Evolutionary conservation across 2,329 filamentous ascomycete species (phyloP), one percentile per base, ranked within the genome.

Genomic region (Fusarium kyushuense): DNA sequence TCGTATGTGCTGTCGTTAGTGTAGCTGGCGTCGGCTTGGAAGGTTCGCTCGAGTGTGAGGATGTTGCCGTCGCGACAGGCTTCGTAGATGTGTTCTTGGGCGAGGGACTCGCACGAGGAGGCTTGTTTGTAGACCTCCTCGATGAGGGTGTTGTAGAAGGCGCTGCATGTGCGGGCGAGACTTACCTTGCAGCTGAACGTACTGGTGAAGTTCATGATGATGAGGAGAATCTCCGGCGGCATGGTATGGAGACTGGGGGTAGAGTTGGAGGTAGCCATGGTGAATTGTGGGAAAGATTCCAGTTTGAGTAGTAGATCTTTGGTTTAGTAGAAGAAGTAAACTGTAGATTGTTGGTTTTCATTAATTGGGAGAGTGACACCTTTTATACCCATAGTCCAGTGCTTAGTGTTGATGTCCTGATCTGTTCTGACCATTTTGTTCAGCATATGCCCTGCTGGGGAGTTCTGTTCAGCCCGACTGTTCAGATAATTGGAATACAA

Each of bases 361-460:
- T 8, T 1, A 6, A 3, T 4, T 33, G 12, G 21, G 32, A n/a
- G 6, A 1, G 9, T 1, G 2, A 2, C 16, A 2, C 2, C 9
- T 48, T 35, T 48, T 23, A 27, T 27, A 14, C 3, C 19, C 12
- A 0, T 13, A 6, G 12, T 14, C 13, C 8, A 49, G 14, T 13
- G 16, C 25, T 25, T 19, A 12, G 7, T 9, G 21, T 5, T 27
- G 21, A 17, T 19, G 6, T 36, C 23, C 19, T 36, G 4, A 4
- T 13, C 4, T 36, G 32, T 49, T 49, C 46, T 32, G 12, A 9
- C 7, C 32, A 25, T 27, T 13, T 5, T 48, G 46, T 33, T 36
- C 32, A 12, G 17, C 35, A 6, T 4, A 27, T 29, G 25, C 12
- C 14, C 12, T 9, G 6, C n/a, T 30, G 3, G 12, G 27, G 30